Conservation (phyloP, 768 basidiomycete genomes). For the Tulasnella sp. region DNA sequence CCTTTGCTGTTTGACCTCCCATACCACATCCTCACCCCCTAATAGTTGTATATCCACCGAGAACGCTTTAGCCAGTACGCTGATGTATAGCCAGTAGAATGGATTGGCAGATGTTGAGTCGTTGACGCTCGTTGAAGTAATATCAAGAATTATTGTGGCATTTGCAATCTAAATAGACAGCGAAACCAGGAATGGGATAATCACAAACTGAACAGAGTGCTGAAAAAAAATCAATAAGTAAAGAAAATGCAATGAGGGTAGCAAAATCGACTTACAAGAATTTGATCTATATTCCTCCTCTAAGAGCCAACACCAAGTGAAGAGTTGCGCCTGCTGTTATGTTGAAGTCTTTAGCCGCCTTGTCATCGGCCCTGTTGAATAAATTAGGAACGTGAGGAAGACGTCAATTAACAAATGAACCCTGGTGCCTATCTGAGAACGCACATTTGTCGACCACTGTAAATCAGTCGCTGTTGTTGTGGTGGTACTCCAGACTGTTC, state of each 20-base stretch:
- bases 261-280: no score
- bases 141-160: conserved; percentile 2
- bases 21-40: no score
- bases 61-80: no score
- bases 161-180: not conserved
- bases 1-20: no score
- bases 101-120: no score
- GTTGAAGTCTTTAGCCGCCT: conserved; percentile 73
- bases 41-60: no score
- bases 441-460: conserved; percentile 83
- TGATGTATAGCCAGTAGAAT: no score
- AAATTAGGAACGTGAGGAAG: not conserved
- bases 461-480: conserved; percentile 89
- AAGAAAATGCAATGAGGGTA: no score
- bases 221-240: no score
- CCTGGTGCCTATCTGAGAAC: conserved; percentile 22
- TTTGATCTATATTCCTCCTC: conserved; percentile 57
- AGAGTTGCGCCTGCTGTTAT: conserved; percentile 76
- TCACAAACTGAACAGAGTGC: not conserved
- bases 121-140: not conserved
- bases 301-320: conserved; percentile 88
- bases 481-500: conserved; percentile 98
- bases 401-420: not conserved
- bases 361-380: conserved; percentile 68
- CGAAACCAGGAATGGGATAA: not conserved